Evolutionary conservation across 2,329 filamentous ascomycete genomes (phyloP).

Genomic region (Clonostachys rhizophaga): DNA sequence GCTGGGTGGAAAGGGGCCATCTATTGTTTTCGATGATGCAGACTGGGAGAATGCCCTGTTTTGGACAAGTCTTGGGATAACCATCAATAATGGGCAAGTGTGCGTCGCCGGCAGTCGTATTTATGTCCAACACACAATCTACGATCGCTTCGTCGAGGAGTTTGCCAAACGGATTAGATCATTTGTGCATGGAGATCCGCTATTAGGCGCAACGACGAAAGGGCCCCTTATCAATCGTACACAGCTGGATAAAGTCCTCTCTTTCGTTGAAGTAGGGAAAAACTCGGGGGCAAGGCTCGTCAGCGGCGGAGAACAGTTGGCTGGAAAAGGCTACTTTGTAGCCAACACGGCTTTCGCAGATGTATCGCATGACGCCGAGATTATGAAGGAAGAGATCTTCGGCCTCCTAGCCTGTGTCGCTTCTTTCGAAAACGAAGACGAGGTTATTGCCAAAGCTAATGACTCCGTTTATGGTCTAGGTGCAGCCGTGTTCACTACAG

Average conservation of each 20-base stretch:
- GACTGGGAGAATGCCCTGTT: slow-evolving; percentile 61
- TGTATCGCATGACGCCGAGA: not conserved
- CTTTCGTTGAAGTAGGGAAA: slow-evolving; percentile 37
- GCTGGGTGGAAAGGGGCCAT: slow-evolving; percentile 62
- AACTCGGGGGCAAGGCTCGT: not conserved
- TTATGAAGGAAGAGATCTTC: not conserved
- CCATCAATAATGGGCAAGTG: slow-evolving; percentile 70
- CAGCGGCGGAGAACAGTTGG: slow-evolving; percentile 1
- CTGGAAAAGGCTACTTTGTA: not conserved
- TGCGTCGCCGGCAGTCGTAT: slow-evolving; percentile 71
- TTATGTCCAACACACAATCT: slow-evolving; percentile 59
- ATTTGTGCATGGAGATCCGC: not conserved
- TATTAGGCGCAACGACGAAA: not conserved
- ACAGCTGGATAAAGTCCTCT: slow-evolving; percentile 39
- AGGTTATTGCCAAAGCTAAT: slow-evolving; percentile 11
- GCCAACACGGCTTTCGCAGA: not conserved
- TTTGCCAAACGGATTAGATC: slow-evolving; percentile 7
- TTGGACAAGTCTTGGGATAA: slow-evolving; percentile 59
- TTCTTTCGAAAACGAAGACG: slow-evolving; percentile 10
- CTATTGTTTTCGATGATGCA: slow-evolving; percentile 64
- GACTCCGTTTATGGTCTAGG: slow-evolving; percentile 46
- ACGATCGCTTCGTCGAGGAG: slow-evolving; percentile 52
- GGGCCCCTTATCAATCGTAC: slow-evolving; percentile 26
- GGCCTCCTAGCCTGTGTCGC: slow-evolving; percentile 3
- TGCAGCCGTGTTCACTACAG: slow-evolving; percentile 46